Evolutionary conservation across 163 green algal species (phyloP), one percentile per base, ranked within the genome.

Genomic region (Scenedesmus sp.): DNA sequence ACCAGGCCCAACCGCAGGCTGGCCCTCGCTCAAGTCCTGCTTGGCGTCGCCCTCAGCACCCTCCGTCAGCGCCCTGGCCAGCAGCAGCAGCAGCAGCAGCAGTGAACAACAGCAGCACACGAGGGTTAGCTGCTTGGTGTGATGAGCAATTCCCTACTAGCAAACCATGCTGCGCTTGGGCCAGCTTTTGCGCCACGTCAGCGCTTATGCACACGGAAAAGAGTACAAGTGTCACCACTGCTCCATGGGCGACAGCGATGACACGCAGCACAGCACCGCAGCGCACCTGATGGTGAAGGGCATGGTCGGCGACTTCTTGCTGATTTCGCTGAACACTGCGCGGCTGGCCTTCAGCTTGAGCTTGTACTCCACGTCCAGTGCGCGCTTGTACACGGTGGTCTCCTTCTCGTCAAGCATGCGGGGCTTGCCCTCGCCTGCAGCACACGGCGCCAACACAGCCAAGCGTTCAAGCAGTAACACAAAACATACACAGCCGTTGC

Each of bases 371-470:
- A 96, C 94, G 72, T 99, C 98, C 85, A 99, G 93, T 9, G 97
- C 98, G 22, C 98, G 94, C 95, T 99, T 99, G 97, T 98, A 99
- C 79, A 99, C 96, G 0, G 97, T 98, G 40, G 98, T 99, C 95
- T 99, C 96, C 95, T 97, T 98, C 95, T 99, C 98, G 85, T 99
- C 98, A 35, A 97, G 76, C 78, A 96, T 91, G 42, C 90, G 72
- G 56, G 95, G 86, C 95, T 99, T 99, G 90, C 98, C 98, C 89
- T 99, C 98, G 42, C 97, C 96, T 91, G 56, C 9, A n/a, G 22
- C 35, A 46, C 15, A 49, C 3, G 13, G 49, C 68, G 12, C 24
- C 15, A 68, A 68, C 53, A 68, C 53, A 30, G 53, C 53, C 18
- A 68, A 6, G n/a, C 24, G 70, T 40, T n/a, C n/a, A n/a, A n/a